These are phyloP conservation scores for Flaveria trinervia DNA, from an alignment of 129 eudicot genomes.

Conservation along the genomic window DNA sequence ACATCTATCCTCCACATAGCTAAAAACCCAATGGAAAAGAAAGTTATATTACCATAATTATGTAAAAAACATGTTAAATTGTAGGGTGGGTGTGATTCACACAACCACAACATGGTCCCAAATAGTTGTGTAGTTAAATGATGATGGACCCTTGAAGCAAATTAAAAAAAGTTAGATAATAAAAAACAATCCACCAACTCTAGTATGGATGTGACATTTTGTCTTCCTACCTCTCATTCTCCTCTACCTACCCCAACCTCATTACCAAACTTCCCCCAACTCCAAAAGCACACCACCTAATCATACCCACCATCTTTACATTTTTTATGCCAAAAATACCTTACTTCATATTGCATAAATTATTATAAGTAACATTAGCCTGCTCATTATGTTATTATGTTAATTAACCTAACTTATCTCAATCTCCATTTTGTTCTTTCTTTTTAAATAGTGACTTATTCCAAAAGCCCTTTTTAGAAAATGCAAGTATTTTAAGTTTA, in stretches of 20 bases:
- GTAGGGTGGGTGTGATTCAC: slow-evolving; percentile 22
- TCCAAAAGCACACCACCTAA: slow-evolving; percentile 20
- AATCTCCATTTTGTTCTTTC: background rate
- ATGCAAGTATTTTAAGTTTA: background rate
- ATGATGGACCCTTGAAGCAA: background rate
- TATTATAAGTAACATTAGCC: background rate
- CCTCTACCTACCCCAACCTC: slow-evolving; percentile 35
- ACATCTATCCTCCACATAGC: too few species aligned
- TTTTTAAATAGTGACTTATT: background rate
- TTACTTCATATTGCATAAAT: background rate
- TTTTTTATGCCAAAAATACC: slow-evolving; percentile 3
- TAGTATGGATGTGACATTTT: slow-evolving; percentile 32
- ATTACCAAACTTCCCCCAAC: slow-evolving; percentile 29
- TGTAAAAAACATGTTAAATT: background rate
- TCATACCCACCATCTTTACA: slow-evolving; percentile 28
- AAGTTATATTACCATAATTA: background rate
- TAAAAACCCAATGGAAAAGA: background rate
- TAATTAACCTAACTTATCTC: background rate
- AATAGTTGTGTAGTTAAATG: slow-evolving; percentile 6
- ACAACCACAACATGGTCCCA: slow-evolving; percentile 11
- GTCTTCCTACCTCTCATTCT: slow-evolving; percentile 32
- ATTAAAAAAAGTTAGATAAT: background rate
- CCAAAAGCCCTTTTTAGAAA: background rate
- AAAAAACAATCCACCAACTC: slow-evolving; percentile 37
- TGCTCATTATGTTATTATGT: background rate